Base-by-base conservation (phyloP, 306 rosid genomes). In the Phaseolus lunatus region DNA sequence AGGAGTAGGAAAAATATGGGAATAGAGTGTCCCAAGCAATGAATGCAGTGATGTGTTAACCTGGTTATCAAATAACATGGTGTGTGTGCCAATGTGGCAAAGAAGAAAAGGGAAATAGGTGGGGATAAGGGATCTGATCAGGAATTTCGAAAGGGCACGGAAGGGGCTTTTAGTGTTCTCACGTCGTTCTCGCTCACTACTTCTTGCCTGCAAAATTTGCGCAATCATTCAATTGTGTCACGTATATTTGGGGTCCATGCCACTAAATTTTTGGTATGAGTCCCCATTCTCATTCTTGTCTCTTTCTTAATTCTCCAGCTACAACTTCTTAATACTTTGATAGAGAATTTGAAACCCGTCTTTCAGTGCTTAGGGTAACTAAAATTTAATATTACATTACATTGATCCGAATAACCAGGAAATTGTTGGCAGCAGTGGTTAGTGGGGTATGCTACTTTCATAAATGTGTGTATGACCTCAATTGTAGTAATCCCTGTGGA, bases 351-450 rank as follows among this genome's bases (percentile, higher is more conserved):
- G 11, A 80, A 73, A 41, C 43, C 16, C 1, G 26, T 10, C 70
- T 26, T 67, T 26, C 59, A 26, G 29, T 53, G 35, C 13, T 12
- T 39, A 39, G n/a, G 0, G 49, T 9, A 47, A 33, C 58, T 14
- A 8, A 63, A 75, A 20, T 19, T 63, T 20, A 72, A n/a, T n/a
- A n/a, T n/a, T n/a, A 58, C 48, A 8, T 48, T 35, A 9, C 64
- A 68, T 68, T 14, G 78, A 69, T 57, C 85, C 85, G 68, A 69
- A 69, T 59, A 39, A 68, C 3, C 44, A 54, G 75, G 79, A 80
- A 67, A 48, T 19, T 48, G 14, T 44, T 53, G 23, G 67, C 27
- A 29, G 50, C 56, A 41, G 37, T 12, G 44, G 49, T 41, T 20
- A 27, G 58, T 24, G 16, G 67, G 77, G n/a, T 29, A 61, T 39